phyloP scores from a whole-genome alignment of 345 rosid species.

The Gossypium bickii region DNA sequence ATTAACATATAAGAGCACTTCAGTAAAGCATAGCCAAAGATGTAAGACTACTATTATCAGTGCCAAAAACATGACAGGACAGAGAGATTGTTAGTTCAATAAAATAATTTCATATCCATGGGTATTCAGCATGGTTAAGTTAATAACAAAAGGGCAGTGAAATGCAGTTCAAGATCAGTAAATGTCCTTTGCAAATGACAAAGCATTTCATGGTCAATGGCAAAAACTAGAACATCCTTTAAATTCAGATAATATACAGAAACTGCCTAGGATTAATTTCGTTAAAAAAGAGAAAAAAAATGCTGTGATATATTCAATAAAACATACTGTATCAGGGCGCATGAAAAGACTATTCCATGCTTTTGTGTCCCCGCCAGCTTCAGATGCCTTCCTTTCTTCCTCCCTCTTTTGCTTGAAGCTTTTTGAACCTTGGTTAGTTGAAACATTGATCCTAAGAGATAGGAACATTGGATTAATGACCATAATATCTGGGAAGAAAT shows the following conservation, averaged over 20 bases:
- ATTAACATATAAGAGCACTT: not conserved
- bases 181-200: not conserved
- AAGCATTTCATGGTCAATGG: not conserved
- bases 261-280: not conserved
- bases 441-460: slow-evolving; percentile 29
- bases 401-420: slow-evolving; percentile 72
- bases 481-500: slow-evolving; percentile 1
- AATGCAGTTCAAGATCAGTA: not conserved
- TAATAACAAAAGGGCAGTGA: not conserved
- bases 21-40: slow-evolving; percentile 4
- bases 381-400: slow-evolving; percentile 83
- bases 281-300: not conserved
- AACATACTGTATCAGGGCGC: slow-evolving; percentile 81
- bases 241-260: not conserved
- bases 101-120: slow-evolving; percentile 7
- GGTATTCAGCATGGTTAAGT: not conserved
- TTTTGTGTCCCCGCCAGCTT: slow-evolving; percentile 80
- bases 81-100: not conserved
- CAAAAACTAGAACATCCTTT: not conserved
- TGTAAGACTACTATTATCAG: not conserved
- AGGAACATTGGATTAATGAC: slow-evolving; percentile 14
- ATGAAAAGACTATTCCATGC: slow-evolving; percentile 95
- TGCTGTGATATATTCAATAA: not conserved
- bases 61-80: not conserved
- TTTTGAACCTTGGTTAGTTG: slow-evolving; percentile 39